Percentiles rank a stretch among this genome's conserved stretches.
Evolutionary conservation across 176 grass and related monocot species (phyloP).

Genomic region (Bonia amplexicaulis): DNA sequence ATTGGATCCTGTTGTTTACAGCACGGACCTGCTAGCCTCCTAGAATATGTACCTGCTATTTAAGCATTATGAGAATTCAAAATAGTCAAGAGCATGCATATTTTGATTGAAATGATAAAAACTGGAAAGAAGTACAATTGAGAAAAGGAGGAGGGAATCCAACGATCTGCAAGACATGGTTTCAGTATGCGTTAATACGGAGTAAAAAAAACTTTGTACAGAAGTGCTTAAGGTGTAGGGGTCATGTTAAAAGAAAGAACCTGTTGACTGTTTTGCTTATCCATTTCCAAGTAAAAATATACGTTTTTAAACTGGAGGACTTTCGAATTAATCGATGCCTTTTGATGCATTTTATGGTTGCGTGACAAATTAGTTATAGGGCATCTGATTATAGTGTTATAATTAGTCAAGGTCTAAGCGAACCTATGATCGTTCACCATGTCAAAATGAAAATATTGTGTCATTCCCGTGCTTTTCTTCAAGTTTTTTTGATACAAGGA

Average conservation of each 20-base stretch:
- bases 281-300: not conserved
- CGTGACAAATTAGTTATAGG: not conserved
- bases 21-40: not conserved
- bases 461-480: not conserved
- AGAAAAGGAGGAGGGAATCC: not conserved
- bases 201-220: not conserved
- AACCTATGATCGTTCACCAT: not conserved
- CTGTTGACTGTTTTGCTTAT: not conserved
- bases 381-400: not conserved
- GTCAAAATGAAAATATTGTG: not conserved
- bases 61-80: not conserved
- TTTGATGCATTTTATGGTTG: not conserved
- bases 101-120: not conserved
- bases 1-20: constrained; percentile 5
- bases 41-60: not conserved
- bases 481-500: not conserved
- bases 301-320: not conserved
- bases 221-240: not conserved
- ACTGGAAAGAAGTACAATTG: not conserved
- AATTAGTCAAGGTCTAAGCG: not conserved
- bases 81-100: not conserved
- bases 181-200: not conserved
- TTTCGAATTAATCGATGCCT: not conserved
- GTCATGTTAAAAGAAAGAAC: not conserved
- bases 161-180: not conserved